Percentiles rank a stretch among this genome's conserved stretches.
phyloP scores from a whole-genome alignment of 73 alveolate genomes.

The Paramecium octaurelia region DNA sequence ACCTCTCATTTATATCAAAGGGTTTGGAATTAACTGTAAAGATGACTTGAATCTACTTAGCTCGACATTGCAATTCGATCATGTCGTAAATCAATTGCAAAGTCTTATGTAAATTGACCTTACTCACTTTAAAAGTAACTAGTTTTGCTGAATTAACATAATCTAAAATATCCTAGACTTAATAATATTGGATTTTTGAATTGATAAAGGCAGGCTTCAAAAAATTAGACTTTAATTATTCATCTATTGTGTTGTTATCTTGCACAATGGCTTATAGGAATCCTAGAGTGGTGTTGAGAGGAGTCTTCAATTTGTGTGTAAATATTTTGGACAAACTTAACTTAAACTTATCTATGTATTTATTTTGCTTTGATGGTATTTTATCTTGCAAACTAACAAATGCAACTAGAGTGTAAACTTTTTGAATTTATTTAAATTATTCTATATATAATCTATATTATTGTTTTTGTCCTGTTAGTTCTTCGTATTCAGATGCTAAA shows the following conservation, averaged over 20 bases:
- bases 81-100: background rate
- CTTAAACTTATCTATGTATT: background rate
- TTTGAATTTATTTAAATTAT: background rate
- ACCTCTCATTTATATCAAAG: background rate
- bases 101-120: background rate
- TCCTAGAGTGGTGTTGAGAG: background rate
- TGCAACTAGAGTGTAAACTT: background rate
- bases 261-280: background rate
- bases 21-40: background rate
- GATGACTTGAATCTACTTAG: background rate
- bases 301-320: slow-evolving; percentile 37
- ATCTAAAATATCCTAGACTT: background rate
- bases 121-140: background rate
- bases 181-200: background rate
- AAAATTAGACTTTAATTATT: background rate
- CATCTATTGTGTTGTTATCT: background rate
- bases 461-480: background rate
- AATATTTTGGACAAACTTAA: background rate
- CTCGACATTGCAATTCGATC: background rate
- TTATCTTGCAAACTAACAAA: background rate
- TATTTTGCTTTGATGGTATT: background rate
- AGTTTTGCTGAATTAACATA: background rate
- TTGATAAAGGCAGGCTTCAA: background rate
- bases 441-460: background rate
- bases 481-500: background rate